phyloP scores from a whole-genome alignment of 352 stramenopile species.

The Pythium sp. region DNA sequence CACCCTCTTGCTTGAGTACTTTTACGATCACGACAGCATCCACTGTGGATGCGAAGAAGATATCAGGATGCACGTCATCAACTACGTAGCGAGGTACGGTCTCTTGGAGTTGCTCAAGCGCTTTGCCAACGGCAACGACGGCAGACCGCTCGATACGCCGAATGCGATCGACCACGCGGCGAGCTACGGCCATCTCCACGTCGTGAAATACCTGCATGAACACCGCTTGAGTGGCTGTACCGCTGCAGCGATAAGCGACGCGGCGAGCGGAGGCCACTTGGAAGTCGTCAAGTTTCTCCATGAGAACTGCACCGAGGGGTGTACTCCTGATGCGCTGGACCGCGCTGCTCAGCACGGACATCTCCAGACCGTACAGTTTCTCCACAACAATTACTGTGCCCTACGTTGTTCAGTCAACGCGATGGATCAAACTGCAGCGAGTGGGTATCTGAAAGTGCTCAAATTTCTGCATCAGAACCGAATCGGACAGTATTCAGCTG shows the following conservation, averaged over 20 bases:
- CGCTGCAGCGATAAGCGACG: not conserved
- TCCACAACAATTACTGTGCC: too few relatives aligned
- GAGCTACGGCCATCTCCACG: not conserved
- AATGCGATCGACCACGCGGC: not conserved
- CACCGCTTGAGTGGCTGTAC: not conserved
- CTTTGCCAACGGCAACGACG: not conserved
- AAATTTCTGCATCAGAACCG: too few relatives aligned
- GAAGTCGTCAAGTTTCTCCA: conserved; percentile 3
- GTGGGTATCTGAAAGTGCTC: too few relatives aligned
- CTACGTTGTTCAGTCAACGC: too few relatives aligned
- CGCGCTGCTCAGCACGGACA: not conserved
- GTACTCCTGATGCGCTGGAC: not conserved
- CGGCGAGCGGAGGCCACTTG: not conserved
- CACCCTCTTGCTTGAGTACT: not conserved
- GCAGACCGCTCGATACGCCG: not conserved
- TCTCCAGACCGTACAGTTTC: too few relatives aligned
- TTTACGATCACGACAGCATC: not conserved
- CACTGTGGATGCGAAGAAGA: not conserved
- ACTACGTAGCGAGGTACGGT: not conserved
- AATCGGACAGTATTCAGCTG: too few relatives aligned
- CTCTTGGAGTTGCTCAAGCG: not conserved
- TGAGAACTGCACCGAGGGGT: not conserved
- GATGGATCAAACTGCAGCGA: too few relatives aligned
- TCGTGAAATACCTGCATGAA: not conserved
- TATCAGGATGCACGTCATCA: not conserved